Base-by-base conservation (phyloP, 2,329 filamentous ascomycete genomes). In the Macrophomina tecta region DNA sequence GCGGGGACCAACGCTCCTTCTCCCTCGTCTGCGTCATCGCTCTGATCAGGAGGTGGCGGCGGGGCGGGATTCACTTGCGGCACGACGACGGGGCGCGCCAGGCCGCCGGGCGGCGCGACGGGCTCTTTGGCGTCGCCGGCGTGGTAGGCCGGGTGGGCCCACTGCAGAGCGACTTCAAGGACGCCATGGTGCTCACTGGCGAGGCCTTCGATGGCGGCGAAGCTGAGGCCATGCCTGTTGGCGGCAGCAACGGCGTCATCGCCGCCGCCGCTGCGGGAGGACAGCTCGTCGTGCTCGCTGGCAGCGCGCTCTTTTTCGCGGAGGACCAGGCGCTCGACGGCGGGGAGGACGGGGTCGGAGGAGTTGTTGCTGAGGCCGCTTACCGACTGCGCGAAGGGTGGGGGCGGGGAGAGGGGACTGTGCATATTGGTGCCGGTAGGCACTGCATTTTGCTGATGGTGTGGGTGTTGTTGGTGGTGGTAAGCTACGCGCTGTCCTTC, bases 71-170 rank as follows among this genome's bases (percentile, higher is more conserved):
- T 45, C 30, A 12, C 34, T 18, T 56, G 64, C 36, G 64, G 61
- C 45, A 62, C 14, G n/a, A 18, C 49, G 5, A 53, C 61, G 14
- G 34, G 23, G 38, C 61, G 23, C 34, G 32, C 34, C 23, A 53
- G 14, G 28, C 12, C 69, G 69, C 1, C 69, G 67, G 11, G 68
- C 67, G 9, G 69, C 66, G 3, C 52, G 63, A n/a, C 40, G 38
- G n/a, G 56, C 55, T 60, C 64, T 23, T 46, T 53, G 36, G 9
- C 32, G 55, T 38, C 51, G 56, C 45, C 30, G 5, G n/a, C 32
- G 53, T 56, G 45, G 30, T 38, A 51, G 11, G 58, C 65, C 56
- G 42, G 53, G 28, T 67, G 63, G 56, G 34, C 53, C 48, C 36
- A 46, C 30, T 28, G 60, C 42, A 28, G 65, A 18, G 60, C 52